Percentiles rank a stretch among this genome's conserved stretches.
phyloP scores from a whole-genome alignment of 495 filamentous ascomycete species.

The Trypethelium eluteriae region DNA sequence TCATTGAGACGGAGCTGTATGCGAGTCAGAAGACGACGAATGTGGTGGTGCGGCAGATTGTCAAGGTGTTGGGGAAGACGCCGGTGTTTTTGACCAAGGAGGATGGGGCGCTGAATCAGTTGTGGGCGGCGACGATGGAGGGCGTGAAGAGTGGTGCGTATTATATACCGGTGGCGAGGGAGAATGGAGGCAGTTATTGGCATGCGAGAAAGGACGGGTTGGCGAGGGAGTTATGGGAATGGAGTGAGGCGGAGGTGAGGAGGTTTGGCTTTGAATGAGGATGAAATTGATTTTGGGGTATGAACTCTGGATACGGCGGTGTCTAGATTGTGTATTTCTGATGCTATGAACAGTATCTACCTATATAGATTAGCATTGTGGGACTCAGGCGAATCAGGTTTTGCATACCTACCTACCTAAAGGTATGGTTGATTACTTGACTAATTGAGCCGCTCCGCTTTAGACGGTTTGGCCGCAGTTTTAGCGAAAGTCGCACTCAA shows the following conservation, averaged over 20 bases:
- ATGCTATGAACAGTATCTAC: neutral
- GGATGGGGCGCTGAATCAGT: constrained; percentile 35
- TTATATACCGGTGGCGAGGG: constrained; percentile 38
- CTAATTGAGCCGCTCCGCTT: neutral
- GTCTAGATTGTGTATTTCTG: neutral
- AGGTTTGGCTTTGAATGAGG: constrained; percentile 25
- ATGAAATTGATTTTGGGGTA: neutral
- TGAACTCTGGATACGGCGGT: neutral
- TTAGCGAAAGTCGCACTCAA: constrained; percentile 7
- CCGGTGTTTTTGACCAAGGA: constrained; percentile 19
- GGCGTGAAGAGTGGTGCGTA: constrained; percentile 34
- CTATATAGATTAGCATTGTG: no score
- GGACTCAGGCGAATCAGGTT: no score
- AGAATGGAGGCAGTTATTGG: constrained; percentile 25
- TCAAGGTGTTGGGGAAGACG: constrained; percentile 11
- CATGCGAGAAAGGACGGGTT: constrained; percentile 29
- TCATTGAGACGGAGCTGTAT: constrained; percentile 34
- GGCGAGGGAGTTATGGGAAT: constrained; percentile 39
- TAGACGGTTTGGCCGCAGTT: neutral
- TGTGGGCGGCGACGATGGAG: constrained; percentile 39
- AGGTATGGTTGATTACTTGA: neutral
- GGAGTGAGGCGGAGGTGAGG: constrained; percentile 39
- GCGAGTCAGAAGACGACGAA: neutral
- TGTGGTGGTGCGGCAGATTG: neutral
- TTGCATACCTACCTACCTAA: neutral